Evolutionary conservation across 2,329 filamentous ascomycete genomes (phyloP).

Genomic region (Tolypocladium tropicale): DNA sequence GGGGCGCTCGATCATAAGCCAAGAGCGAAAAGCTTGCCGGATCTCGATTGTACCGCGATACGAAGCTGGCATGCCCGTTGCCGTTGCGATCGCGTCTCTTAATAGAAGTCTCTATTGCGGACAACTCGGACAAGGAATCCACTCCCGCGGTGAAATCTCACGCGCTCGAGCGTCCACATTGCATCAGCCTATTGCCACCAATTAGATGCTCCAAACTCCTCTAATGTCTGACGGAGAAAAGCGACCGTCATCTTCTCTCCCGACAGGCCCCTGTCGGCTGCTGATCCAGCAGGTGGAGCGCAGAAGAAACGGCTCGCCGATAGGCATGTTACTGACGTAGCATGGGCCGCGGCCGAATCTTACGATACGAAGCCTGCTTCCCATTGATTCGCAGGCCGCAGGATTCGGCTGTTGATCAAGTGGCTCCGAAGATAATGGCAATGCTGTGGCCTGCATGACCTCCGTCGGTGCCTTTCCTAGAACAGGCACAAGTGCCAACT

Average conservation of each 20-base stretch:
- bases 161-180: neutral
- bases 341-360: neutral
- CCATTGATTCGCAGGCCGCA: neutral
- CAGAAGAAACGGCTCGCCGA: neutral
- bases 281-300: neutral
- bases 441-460: neutral
- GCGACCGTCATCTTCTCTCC: neutral
- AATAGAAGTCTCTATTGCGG: neutral
- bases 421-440: no score
- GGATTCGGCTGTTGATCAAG: neutral
- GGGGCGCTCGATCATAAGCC: no score
- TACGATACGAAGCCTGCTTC: neutral
- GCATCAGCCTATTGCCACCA: neutral
- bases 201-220: neutral
- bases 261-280: neutral
- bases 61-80: neutral
- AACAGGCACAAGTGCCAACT: no score
- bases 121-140: no score
- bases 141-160: neutral
- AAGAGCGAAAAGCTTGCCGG: neutral
- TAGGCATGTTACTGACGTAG: neutral
- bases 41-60: neutral
- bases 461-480: neutral
- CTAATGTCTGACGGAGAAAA: neutral
- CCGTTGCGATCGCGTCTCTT: neutral